Conservation (phyloP, 1,284 basidiomycete genomes). For the Agaricales sp. region DNA sequence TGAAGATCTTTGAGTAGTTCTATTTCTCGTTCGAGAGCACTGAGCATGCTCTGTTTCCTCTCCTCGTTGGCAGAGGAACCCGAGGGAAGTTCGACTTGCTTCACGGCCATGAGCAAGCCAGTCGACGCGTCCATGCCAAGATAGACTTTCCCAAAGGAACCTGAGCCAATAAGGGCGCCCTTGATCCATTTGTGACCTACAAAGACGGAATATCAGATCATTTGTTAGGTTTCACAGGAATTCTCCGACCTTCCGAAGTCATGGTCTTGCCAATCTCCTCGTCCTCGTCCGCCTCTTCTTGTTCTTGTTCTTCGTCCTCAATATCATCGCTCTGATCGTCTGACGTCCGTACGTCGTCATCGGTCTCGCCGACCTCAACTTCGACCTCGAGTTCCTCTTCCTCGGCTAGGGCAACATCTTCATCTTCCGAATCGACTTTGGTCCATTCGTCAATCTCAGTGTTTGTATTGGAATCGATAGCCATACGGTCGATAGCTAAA, state of each 20-base stretch:
- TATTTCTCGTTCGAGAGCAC: slow-evolving; percentile 92
- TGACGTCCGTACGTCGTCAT: slow-evolving; percentile 19
- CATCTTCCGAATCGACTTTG: slow-evolving; percentile 38
- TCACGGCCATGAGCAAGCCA: slow-evolving; percentile 97
- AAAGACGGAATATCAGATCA: slow-evolving; percentile 14
- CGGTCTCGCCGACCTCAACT: slow-evolving; percentile 21
- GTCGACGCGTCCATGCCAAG: slow-evolving; percentile 95
- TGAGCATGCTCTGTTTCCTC: slow-evolving; percentile 91
- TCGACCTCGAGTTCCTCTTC: slow-evolving; percentile 29
- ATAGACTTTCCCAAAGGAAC: slow-evolving; percentile 93
- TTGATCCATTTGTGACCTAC: slow-evolving; percentile 95
- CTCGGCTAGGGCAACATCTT: slow-evolving; percentile 26
- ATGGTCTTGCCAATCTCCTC: slow-evolving; percentile 18
- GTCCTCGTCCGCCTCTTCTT: slow-evolving; percentile 29
- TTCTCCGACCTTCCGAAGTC: not conserved
- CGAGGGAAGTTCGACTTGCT: slow-evolving; percentile 93
- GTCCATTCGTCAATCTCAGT: slow-evolving; percentile 62
- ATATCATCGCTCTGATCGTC: slow-evolving; percentile 26
- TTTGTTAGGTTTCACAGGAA: not conserved
- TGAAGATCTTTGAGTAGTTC: slow-evolving; percentile 92
- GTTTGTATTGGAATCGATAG: slow-evolving; percentile 27
- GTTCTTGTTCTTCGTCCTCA: slow-evolving; percentile 34
- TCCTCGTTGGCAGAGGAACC: slow-evolving; percentile 85
- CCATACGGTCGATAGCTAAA: slow-evolving; percentile 37
- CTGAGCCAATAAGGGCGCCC: slow-evolving; percentile 94